Conservation (phyloP, 257 asterid species). For the Striga asiatica region DNA sequence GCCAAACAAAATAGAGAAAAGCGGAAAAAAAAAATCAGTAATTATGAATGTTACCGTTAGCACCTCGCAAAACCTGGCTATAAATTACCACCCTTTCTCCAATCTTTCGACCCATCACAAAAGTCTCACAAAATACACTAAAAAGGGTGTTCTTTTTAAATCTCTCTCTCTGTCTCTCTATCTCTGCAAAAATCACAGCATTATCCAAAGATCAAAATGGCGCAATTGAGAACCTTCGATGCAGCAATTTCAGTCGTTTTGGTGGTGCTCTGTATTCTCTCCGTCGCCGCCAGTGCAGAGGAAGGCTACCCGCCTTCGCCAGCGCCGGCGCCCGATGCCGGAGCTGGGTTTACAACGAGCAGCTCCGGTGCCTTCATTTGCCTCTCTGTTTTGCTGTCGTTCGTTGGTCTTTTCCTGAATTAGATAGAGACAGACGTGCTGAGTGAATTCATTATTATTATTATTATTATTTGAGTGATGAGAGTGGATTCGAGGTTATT, state of each 20-base stretch:
- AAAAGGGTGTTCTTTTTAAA: too few species aligned
- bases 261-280: background rate
- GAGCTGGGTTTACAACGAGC: background rate
- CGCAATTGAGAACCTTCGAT: background rate
- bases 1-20: too few species aligned
- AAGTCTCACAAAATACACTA: too few species aligned
- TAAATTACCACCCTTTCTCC: too few species aligned
- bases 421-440: background rate
- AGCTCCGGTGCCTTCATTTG: background rate
- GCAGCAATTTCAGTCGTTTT: background rate
- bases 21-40: too few species aligned
- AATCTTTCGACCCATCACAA: background rate
- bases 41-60: too few species aligned
- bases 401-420: background rate
- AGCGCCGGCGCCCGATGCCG: background rate
- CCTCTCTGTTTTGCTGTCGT: background rate
- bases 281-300: background rate
- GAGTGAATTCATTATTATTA: too few species aligned
- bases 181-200: background rate
- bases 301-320: background rate
- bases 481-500: too few species aligned
- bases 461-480: too few species aligned
- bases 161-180: too few species aligned
- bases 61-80: too few species aligned
- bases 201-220: background rate